phyloP scores from a whole-genome alignment of 2,329 filamentous ascomycete genomes.

The Alternaria angustiovoidea region DNA sequence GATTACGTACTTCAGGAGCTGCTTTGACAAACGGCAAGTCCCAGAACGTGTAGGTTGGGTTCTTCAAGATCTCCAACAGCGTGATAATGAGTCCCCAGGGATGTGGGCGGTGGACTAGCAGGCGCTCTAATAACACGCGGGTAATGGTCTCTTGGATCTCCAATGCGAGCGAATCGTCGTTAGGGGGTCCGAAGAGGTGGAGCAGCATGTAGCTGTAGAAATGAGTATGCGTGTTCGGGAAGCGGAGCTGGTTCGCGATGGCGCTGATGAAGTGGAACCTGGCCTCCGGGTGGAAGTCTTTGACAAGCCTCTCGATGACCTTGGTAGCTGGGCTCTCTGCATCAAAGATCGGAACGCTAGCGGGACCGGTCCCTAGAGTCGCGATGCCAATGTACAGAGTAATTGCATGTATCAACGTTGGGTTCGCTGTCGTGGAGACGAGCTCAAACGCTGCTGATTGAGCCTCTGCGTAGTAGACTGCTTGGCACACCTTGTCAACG shows the following conservation, averaged over 20 bases:
- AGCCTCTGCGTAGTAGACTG: conserved; percentile 68
- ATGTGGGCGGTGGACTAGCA: conserved; percentile 89
- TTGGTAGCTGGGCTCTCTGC: conserved; percentile 72
- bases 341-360: conserved; percentile 71
- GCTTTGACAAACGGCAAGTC: conserved; percentile 91
- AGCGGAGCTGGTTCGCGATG: conserved; percentile 91
- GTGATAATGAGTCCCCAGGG: conserved; percentile 95
- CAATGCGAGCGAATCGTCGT: conserved; percentile 69
- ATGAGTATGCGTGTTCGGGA: conserved; percentile 86
- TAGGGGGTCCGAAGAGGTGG: conserved; percentile 73
- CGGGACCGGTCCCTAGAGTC: conserved; percentile 67
- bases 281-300: conserved; percentile 76
- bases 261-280: conserved; percentile 85
- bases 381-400: conserved; percentile 82
- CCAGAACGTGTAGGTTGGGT: conserved; percentile 90
- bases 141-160: conserved; percentile 92
- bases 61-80: conserved; percentile 88
- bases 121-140: conserved; percentile 83
- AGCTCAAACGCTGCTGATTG: conserved; percentile 72
- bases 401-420: conserved; percentile 78
- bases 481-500: conserved; percentile 78
- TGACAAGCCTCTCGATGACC: conserved; percentile 77
- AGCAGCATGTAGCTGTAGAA: conserved; percentile 90
- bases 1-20: conserved; percentile 72
- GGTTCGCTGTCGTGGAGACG: conserved; percentile 72